These are phyloP conservation scores for Bothriochloa decipiens DNA, from an alignment of 176 grass and related monocot genomes.

Conservation along the genomic window DNA sequence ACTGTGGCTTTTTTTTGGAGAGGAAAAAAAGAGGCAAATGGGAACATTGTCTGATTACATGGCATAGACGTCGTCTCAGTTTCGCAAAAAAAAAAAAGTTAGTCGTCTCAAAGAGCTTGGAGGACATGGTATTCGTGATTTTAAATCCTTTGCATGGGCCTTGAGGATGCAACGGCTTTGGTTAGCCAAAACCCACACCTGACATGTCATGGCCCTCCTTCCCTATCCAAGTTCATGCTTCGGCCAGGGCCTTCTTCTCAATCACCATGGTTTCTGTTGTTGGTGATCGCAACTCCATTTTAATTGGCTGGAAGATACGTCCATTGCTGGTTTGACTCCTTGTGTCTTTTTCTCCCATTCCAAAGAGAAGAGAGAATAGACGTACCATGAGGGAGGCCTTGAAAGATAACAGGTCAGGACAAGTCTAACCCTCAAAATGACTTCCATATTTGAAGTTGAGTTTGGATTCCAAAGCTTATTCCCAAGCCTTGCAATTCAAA, in stretches of 20 bases:
- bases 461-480: too few species aligned
- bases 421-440: too few species aligned
- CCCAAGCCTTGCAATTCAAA: too few species aligned
- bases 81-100: neutral
- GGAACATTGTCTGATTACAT: neutral
- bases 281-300: too few species aligned
- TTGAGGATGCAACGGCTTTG: neutral
- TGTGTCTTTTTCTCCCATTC: neutral
- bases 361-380: neutral
- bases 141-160: neutral
- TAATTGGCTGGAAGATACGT: too few species aligned
- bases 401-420: neutral
- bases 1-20: neutral
- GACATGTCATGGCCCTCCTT: too few species aligned
- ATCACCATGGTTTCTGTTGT: too few species aligned
- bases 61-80: neutral
- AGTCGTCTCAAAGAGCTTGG: neutral
- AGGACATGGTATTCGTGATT: neutral
- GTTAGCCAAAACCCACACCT: too few species aligned
- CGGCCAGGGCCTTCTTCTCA: too few species aligned
- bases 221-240: too few species aligned
- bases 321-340: too few species aligned
- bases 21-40: neutral
- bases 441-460: too few species aligned
- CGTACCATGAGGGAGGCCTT: neutral